A percentile compares a stretch with the other conserved stretches of the same genome.
phyloP scores from a whole-genome alignment of 2,329 filamentous ascomycete genomes.

The Clonostachys rhizophaga region DNA sequence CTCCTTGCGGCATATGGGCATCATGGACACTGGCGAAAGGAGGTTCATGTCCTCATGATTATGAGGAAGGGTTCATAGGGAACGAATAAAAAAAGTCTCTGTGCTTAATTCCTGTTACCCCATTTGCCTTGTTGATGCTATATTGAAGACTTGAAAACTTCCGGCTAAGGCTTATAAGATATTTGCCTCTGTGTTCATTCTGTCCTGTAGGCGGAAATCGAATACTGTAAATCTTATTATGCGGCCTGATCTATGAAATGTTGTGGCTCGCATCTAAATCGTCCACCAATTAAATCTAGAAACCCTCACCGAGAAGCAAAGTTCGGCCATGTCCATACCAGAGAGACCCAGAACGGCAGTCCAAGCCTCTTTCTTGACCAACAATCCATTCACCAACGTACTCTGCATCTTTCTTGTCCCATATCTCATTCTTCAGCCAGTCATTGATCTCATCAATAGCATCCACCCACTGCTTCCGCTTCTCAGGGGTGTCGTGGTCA shows the following conservation, averaged over 20 bases:
- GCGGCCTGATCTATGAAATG: neutral
- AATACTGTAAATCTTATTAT: neutral
- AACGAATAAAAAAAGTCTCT: slow-evolving; percentile 9
- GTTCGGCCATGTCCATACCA: slow-evolving; percentile 87
- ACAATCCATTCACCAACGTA: slow-evolving; percentile 73
- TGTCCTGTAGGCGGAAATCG: neutral
- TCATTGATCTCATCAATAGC: slow-evolving; percentile 72
- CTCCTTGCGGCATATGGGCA: slow-evolving; percentile 37
- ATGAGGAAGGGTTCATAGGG: slow-evolving; percentile 37
- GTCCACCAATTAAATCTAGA: slow-evolving; percentile 25
- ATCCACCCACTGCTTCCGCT: slow-evolving; percentile 60
- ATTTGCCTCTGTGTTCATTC: neutral
- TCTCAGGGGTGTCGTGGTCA: slow-evolving; percentile 56
- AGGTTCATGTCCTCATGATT: slow-evolving; percentile 33
- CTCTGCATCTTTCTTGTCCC: slow-evolving; percentile 46
- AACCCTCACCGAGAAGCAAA: slow-evolving; percentile 58
- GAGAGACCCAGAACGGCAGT: slow-evolving; percentile 67
- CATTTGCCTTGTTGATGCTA: too few species aligned
- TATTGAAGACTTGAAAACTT: too few species aligned
- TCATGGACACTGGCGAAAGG: slow-evolving; percentile 44
- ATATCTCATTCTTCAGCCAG: slow-evolving; percentile 68
- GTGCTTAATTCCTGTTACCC: too few species aligned
- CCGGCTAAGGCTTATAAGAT: too few species aligned
- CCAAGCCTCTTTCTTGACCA: slow-evolving; percentile 79
- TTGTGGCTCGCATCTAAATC: too few species aligned